Evolutionary conservation across 805 yeast species (phyloP), one percentile per base, ranked within the genome.

Genomic region (Lachancea quebecensis): DNA sequence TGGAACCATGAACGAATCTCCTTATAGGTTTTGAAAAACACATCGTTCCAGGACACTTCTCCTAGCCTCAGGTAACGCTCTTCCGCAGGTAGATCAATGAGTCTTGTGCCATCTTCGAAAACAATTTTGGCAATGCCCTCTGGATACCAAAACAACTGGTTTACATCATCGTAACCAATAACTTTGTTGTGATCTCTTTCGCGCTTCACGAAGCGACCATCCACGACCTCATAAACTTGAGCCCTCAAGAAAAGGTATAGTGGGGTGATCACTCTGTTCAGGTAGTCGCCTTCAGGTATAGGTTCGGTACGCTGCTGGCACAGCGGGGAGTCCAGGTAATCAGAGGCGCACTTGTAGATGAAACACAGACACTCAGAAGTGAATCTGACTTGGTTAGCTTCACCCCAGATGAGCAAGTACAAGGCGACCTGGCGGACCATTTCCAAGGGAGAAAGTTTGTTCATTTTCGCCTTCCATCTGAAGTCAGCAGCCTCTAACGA

Each of bases 81-180:
- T 59, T 81, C 87, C 47, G 81, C 78, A 32, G 96, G 95, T 58
- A 90, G 71, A 58, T 93, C 98, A 42, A 90, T 86, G 57, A 93
- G 74, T 65, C 96, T 82, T 15, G 95, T 75, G 54, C 96, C 96
- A 64, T 93, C 98, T 64, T 85, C 93, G 59, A 91, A 78, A 41
- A 83, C 78, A 58, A 93, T 90, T 69, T 93, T 83, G 49, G 95
- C 82, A 54, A 93, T 85, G 76, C 99, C 99, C 71, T 95, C 98
- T 39, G 98, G 97, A 70, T 95, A 93, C 99, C 99, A 93, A 72
- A 95, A 93, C 58, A 93, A 77, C 75, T 93, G 99, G 69, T 93
- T 93, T 50, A 93, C 95, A 74, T 93, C 99, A 73, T 93, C 99
- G 67, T 93, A 93, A 67, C 99, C 95, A 59, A 85, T 77, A 52